These are phyloP conservation scores for Lasiodiplodia theobromae DNA, from an alignment of 2,329 filamentous ascomycete species.

Conservation along the genomic window DNA sequence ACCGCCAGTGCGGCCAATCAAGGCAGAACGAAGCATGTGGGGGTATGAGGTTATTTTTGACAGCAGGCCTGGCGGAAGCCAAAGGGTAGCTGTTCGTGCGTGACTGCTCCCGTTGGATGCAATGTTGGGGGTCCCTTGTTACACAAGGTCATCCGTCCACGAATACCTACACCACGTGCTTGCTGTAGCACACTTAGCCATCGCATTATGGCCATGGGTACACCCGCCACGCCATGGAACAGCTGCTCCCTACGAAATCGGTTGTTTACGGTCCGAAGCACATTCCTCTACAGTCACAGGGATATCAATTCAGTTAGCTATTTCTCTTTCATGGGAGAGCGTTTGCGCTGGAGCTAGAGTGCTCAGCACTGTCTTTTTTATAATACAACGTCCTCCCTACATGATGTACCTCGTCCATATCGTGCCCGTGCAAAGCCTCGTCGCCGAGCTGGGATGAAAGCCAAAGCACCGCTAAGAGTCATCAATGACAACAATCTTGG, in stretches of 20 bases:
- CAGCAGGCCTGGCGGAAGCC: neutral
- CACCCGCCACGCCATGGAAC: neutral
- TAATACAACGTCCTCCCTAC: constrained; percentile 26
- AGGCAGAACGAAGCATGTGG: neutral
- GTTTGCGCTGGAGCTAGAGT: constrained; percentile 4
- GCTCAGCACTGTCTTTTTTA: constrained; percentile 18
- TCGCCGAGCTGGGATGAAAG: constrained; percentile 7
- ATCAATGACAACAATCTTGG: constrained; percentile 24
- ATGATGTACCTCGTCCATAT: neutral
- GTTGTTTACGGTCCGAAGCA: neutral
- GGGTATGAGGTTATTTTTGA: neutral
- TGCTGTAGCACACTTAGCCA: neutral
- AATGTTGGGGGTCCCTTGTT: neutral
- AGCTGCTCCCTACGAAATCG: neutral
- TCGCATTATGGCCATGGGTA: neutral
- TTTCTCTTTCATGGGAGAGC: neutral
- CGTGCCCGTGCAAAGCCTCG: neutral
- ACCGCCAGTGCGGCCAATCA: neutral
- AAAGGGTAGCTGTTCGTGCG: too few relatives aligned
- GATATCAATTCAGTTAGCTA: neutral
- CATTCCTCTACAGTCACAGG: neutral
- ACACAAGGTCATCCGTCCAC: constrained; percentile 11
- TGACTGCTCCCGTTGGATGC: too few relatives aligned
- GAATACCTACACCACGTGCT: constrained; percentile 7
- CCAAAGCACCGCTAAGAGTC: constrained; percentile 1